Base-by-base conservation (phyloP, 192 early-diverging fungal genomes). In the Funneliformis geosporum region DNA sequence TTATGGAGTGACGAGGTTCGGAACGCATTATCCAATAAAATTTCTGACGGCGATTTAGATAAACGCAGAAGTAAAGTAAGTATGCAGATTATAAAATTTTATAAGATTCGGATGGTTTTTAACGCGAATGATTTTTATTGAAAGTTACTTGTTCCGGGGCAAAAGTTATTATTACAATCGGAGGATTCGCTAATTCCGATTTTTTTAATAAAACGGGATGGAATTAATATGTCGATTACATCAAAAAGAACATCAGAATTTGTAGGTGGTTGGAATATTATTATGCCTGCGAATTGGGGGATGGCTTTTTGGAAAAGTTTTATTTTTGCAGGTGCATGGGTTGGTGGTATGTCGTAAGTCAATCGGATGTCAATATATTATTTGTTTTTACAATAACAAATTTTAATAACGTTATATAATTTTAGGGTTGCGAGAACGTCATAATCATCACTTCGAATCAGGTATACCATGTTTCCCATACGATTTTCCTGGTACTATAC, bases 271-370 rank as follows among this genome's bases (percentile, higher is more conserved):
- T 97, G 95, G 96, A 93, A 93, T 25, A 50, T 98, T 23, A 82
- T 97, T 40, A 82, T 96, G 8, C 94, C 95, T 16, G 84, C 86
- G n/a, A 91, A 92, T 0, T 96, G 93, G 92, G 96, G 90, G 9
- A 93, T 94, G 86, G 79, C 90, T 11, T 90, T 99, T 78, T 98
- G 95, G 96, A 92, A 94, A 84, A 88, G 91, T 18, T 86, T 99
- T 25, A 84, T 93, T 23, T 97, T 95, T 87, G 94, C 94, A 2
- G 97, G 97, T 14, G 94, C 93, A 1, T 88, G 94, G 67, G 90
- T 91, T 4, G 92, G 91, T 40, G 96, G 96, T 38, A 65, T 16
- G n/a, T 60, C n/a, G n/a, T n/a, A n/a, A n/a, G n/a, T n/a, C n/a
- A n/a, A 40, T 60, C 8, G 1, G 7, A 12, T 9, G 10, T 27